Evolutionary conservation across 2,329 filamentous ascomycete species (phyloP), one percentile per base, ranked within the genome.

Genomic region (Trichoderma atroviride): DNA sequence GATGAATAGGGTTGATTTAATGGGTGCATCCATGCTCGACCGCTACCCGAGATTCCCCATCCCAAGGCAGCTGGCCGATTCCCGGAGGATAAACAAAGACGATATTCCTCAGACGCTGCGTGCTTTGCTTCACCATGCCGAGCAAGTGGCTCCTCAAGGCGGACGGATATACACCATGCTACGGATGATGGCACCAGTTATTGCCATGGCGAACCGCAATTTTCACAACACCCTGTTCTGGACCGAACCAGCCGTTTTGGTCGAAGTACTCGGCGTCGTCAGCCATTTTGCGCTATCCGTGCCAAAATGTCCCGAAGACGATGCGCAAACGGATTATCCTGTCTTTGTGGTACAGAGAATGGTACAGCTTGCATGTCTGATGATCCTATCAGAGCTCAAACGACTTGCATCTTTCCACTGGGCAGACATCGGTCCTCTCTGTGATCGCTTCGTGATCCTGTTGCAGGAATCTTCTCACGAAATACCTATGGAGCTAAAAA

Each of bases 351-450:
- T 65, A 13, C 52, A 65, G n/a, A 57, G 62, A 47, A 65, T 65
- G 52, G 62, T 65, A 5, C 62, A 65, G 24, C 62, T 65, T n/a
- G 62, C 62, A 3, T 65, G 62, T 35, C 24, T 65, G 19, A 47
- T 65, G 52, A 43, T 65, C n/a, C 33, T 65, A 4, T 65, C 62
- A 7, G 53, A 47, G 27, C 6, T 65, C 33, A 65, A 65, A 35
- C 52, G 37, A 27, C 5, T 43, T 40, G 62, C 62, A 33, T 56
- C 52, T 9, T 65, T 65, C 14, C 62, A 65, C n/a, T 65, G 62
- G 24, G 62, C 52, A 3, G 62, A 65, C 33, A 57, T 65, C n/a
- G 52, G 27, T 11, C 52, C 52, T 7, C 9, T 65, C 3, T 10
- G 52, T 22, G 52, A 65, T 3, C 62, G 62, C 1, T 31, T 65